phyloP scores from a whole-genome alignment of 352 stramenopile species.

The Phytophthora aleatoria region DNA sequence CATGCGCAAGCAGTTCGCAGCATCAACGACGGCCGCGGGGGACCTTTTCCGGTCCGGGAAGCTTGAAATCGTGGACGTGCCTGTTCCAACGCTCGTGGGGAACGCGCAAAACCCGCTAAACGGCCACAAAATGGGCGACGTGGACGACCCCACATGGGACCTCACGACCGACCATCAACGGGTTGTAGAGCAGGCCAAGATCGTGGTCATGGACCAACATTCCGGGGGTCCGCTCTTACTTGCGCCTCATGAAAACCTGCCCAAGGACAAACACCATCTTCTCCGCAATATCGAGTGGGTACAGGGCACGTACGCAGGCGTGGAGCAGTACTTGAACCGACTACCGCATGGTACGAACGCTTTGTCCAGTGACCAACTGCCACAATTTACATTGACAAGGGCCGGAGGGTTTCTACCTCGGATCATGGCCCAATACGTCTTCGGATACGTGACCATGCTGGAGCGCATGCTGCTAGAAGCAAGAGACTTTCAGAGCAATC shows the following conservation, averaged over 20 bases:
- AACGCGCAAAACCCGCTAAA: conserved; percentile 43
- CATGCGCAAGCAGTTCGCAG: conserved; percentile 38
- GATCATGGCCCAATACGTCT: conserved; percentile 74
- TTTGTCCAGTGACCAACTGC: conserved; percentile 15
- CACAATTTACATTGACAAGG: conserved; percentile 53
- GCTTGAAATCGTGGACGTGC: conserved; percentile 39
- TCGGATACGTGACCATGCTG: conserved; percentile 58
- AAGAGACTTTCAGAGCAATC: conserved; percentile 37
- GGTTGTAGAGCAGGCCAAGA: conserved; percentile 32
- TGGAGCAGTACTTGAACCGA: conserved; percentile 59
- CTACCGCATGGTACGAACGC: conserved; percentile 16
- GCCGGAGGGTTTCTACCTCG: conserved; percentile 57
- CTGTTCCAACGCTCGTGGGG: conserved; percentile 32
- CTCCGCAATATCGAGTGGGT: conserved; percentile 61
- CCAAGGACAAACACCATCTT: conserved; percentile 38
- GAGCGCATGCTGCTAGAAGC: conserved; percentile 70
- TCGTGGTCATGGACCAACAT: conserved; percentile 52
- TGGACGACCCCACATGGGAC: conserved; percentile 28
- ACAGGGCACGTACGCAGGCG: conserved; percentile 71
- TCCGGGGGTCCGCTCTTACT: conserved; percentile 48
- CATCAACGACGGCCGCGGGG: conserved; percentile 22
- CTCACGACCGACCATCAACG: conserved; percentile 34
- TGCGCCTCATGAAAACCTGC: conserved; percentile 23
- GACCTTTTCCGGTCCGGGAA: conserved; percentile 36
- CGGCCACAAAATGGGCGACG: conserved; percentile 32